phyloP scores from a whole-genome alignment of 2,329 filamentous ascomycete genomes.

The Colletotrichum simmondsii region DNA sequence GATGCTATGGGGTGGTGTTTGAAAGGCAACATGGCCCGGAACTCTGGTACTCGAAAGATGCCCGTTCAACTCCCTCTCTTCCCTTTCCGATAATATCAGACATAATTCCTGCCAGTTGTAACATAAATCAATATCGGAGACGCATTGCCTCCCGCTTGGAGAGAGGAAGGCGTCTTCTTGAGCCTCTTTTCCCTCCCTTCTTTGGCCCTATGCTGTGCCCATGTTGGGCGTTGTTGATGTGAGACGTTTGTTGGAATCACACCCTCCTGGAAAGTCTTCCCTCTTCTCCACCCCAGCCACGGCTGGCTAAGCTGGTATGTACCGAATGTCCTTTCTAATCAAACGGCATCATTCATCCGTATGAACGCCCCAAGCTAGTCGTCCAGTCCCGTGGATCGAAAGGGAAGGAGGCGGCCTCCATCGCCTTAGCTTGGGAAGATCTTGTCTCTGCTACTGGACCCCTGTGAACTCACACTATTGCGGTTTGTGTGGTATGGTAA shows the following conservation, averaged over 20 bases:
- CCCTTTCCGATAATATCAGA: neutral
- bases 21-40: neutral
- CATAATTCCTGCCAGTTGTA: neutral
- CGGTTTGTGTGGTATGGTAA: constrained; percentile 6
- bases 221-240: neutral
- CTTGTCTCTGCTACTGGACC: constrained; percentile 24
- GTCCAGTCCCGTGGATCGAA: neutral
- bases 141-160: neutral
- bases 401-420: neutral
- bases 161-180: neutral
- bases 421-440: constrained; percentile 10
- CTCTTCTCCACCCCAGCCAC: neutral
- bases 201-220: neutral
- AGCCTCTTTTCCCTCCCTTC: neutral
- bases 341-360: neutral
- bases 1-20: neutral
- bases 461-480: constrained; percentile 30
- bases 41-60: neutral
- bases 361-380: neutral
- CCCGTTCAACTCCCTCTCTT: constrained; percentile 5
- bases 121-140: neutral
- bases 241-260: neutral
- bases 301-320: neutral
- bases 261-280: neutral
- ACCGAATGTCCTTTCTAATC: neutral